A percentile compares a stretch with the other conserved stretches of the same genome.
Evolutionary conservation across 2,329 filamentous ascomycete species (phyloP).

Genomic region (Monilinia laxa): DNA sequence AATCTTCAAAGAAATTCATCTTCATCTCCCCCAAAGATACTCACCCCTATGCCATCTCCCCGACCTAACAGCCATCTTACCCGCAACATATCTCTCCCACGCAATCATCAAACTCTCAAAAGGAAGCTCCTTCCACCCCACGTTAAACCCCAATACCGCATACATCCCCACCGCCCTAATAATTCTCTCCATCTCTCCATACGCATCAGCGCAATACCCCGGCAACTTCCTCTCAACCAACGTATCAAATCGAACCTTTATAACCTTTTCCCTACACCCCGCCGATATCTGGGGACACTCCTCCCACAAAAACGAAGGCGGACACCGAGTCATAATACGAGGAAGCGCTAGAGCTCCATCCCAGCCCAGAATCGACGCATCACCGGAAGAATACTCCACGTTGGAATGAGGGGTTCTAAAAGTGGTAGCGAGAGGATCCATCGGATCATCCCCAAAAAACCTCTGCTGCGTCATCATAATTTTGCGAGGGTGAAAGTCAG

Average conservation of each 20-base stretch:
- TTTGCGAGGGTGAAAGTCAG: neutral
- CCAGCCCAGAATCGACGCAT: neutral
- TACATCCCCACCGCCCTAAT: slow-evolving; percentile 9
- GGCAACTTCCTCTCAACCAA: neutral
- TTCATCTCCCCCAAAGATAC: neutral
- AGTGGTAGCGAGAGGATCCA: no score
- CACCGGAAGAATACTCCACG: no score
- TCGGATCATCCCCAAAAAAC: neutral
- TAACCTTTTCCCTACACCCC: neutral
- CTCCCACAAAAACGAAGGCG: neutral
- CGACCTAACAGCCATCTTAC: fast-evolving
- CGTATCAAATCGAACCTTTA: neutral
- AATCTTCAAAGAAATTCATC: no score
- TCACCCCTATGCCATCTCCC: neutral
- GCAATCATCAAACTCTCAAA: neutral
- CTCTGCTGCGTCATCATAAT: neutral
- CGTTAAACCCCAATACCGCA: neutral
- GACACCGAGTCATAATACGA: slow-evolving; percentile 4
- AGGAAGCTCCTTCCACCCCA: neutral
- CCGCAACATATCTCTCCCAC: neutral
- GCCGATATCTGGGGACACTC: neutral
- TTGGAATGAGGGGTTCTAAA: no score
- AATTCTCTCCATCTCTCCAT: neutral
- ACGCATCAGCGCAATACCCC: slow-evolving; percentile 1
- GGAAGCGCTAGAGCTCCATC: neutral